These are phyloP conservation scores for Trypanosoma melophagium DNA, from an alignment of 208 protist species.

Conservation along the genomic window DNA sequence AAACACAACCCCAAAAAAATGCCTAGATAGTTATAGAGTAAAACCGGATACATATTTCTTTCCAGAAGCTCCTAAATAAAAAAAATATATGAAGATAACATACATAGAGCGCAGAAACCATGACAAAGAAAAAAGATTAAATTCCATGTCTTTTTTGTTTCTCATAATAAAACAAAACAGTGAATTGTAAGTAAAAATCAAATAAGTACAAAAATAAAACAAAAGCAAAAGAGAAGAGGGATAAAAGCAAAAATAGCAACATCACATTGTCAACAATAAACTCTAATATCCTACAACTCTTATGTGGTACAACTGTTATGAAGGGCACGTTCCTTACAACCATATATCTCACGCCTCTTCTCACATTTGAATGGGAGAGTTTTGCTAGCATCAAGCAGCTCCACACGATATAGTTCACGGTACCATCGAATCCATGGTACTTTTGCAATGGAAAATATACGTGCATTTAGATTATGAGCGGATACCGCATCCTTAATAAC, in stretches of 20 bases:
- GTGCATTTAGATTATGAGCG: conserved; percentile 5
- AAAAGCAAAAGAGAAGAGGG: neutral
- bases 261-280: neutral
- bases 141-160: neutral
- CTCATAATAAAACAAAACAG: no score
- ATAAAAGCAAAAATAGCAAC: conserved; percentile 6
- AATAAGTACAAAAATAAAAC: conserved; percentile 3
- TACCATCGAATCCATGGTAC: conserved; percentile 15
- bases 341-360: conserved; percentile 11
- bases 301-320: conserved; percentile 1
- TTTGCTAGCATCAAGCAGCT: conserved; percentile 6
- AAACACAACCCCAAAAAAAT: no score
- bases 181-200: neutral
- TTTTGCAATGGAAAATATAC: conserved; percentile 9
- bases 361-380: conserved; percentile 5
- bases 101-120: no score
- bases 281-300: neutral
- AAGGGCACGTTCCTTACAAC: neutral
- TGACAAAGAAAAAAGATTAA: neutral
- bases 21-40: no score
- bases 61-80: neutral
- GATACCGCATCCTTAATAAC: conserved; percentile 17
- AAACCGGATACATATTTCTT: no score
- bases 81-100: neutral
- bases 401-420: conserved; percentile 14